Base-by-base conservation (phyloP, 805 yeast genomes). In the Babjeviella inositovora region DNA sequence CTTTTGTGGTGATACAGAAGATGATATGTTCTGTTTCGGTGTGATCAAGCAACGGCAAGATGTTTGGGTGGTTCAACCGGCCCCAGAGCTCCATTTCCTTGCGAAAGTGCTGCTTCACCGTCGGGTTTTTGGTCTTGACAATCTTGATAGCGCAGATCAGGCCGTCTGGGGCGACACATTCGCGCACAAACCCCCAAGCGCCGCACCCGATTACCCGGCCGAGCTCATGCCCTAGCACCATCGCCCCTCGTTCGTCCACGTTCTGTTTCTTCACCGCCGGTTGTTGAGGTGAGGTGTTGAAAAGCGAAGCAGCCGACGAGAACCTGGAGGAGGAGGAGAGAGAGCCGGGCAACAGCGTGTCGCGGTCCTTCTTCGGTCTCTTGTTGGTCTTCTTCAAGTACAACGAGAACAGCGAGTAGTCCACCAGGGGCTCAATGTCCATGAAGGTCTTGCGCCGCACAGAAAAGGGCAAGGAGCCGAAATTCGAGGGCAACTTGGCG, bases 161-260 rank as follows among this genome's bases (percentile, higher is more conserved):
- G 35, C 27, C 34, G 13, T 39, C 39, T 8, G 34, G 28, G 9
- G 45, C 31, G 6, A 38, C 43, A 31, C 87, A 77, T 40, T 77
- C 87, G 28, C 93, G 53, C 7, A 84, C 74, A 14, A 73, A 62
- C 7, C 94, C 93, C 76, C 90, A 85, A 0, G 93, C 92, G 8
- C 96, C 95, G 40, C 66, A 68, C 2, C 94, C 94, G 30, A 82
- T 72, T 7, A 74, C 62, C 33, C 69, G 70, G 2, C 92, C 93
- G 15, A 84, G 41, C 15, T 47, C 58, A 33, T 69, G 68, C 9
- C 66, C 70, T 50, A 74, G 33, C 2, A 82, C 66, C 13, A 60
- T 42, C 8, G 77, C 72, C 1, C 92, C 93, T 29, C 62, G 67
- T 27, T 74, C 81, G 34, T 71, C 77, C 6, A 54, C 52, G 32